Evolutionary conservation across 805 yeast species (phyloP).

Genomic region (Myxozyma kluyveri): DNA sequence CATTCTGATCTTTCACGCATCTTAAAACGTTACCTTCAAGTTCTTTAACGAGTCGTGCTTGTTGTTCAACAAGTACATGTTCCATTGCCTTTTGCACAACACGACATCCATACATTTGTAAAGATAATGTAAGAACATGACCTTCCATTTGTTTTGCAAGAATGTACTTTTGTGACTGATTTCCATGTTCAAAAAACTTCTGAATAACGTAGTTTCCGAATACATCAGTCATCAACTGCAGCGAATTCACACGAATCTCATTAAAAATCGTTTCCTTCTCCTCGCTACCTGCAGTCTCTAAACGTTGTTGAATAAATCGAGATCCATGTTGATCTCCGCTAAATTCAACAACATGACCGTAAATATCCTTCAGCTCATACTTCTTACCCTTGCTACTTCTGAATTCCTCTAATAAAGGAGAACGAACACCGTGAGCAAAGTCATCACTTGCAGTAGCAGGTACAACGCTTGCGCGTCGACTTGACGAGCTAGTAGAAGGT

Average conservation of each 20-base stretch:
- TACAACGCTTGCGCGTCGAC: neutral
- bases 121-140: slow-evolving; percentile 67
- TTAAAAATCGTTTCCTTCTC: slow-evolving; percentile 80
- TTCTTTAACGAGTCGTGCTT: slow-evolving; percentile 66
- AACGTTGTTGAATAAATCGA: slow-evolving; percentile 87
- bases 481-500: slow-evolving; percentile 2
- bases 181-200: slow-evolving; percentile 83
- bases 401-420: slow-evolving; percentile 78
- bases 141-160: slow-evolving; percentile 71
- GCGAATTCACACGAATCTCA: slow-evolving; percentile 71
- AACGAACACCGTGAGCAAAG: slow-evolving; percentile 20
- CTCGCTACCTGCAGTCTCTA: slow-evolving; percentile 59
- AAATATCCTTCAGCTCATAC: slow-evolving; percentile 67
- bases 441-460: slow-evolving; percentile 11
- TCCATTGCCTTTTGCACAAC: slow-evolving; percentile 94
- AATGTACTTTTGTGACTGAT: slow-evolving; percentile 62
- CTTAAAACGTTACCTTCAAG: slow-evolving; percentile 58
- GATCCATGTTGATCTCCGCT: slow-evolving; percentile 97
- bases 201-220: slow-evolving; percentile 98
- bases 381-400: slow-evolving; percentile 63
- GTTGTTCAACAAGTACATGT: slow-evolving; percentile 60
- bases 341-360: slow-evolving; percentile 86
- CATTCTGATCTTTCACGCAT: slow-evolving; percentile 92
- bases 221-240: slow-evolving; percentile 88
- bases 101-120: slow-evolving; percentile 97